Evolutionary conservation across 106 monocot genomes (phyloP).

Genomic region (Platanthera zijinensis): DNA sequence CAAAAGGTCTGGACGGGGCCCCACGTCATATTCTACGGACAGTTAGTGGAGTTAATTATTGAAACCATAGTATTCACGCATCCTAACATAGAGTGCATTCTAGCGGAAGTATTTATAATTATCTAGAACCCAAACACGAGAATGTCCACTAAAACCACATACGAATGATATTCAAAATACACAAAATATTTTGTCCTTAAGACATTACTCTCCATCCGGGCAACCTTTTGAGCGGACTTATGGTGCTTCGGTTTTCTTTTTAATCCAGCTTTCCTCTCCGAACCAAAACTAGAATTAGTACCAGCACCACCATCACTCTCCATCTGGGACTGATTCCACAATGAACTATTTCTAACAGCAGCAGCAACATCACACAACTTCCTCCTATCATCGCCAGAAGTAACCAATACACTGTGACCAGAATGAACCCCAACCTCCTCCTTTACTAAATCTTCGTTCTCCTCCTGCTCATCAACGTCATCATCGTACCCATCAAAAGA

Average conservation of each 20-base stretch:
- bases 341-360: slow-evolving; percentile 5
- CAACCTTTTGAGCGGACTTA: slow-evolving; percentile 26
- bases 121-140: too few relatives aligned
- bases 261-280: slow-evolving; percentile 18
- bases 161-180: too few relatives aligned
- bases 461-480: slow-evolving; percentile 34
- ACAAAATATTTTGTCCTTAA: too few relatives aligned
- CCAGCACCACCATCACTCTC: slow-evolving; percentile 1
- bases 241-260: slow-evolving; percentile 44
- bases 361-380: neutral
- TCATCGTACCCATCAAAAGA: slow-evolving; percentile 42
- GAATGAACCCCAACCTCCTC: neutral
- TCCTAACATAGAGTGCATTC: too few relatives aligned
- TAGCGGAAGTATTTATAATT: too few relatives aligned
- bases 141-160: too few relatives aligned
- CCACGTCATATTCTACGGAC: too few relatives aligned
- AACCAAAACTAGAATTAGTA: slow-evolving; percentile 4
- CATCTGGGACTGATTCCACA: neutral
- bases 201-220: too few relatives aligned
- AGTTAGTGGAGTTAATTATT: too few relatives aligned
- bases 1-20: too few relatives aligned
- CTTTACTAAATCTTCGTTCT: slow-evolving; percentile 5
- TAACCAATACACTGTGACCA: neutral
- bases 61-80: too few relatives aligned
- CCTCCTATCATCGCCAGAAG: slow-evolving; percentile 1